Evolutionary conservation across 257 asterid genomes (phyloP), one percentile per base, ranked within the genome.

Genomic region (Solanum lycopersicoides): DNA sequence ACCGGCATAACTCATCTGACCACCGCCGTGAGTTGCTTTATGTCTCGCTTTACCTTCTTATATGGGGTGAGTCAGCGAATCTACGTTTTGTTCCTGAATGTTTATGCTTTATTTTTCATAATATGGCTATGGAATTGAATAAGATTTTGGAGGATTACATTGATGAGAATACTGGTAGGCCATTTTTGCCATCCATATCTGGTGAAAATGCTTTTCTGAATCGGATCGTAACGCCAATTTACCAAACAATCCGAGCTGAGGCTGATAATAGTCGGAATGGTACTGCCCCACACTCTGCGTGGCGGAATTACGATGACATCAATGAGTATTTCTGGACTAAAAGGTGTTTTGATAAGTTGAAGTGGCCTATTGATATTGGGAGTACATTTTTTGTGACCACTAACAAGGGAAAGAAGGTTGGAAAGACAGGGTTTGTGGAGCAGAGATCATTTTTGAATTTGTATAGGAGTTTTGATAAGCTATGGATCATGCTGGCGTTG

Each of bases 21-120:
- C 93, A 93, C 90, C 93, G 99, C 87, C 93, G 98, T 4, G 99
- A 96, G 93, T 93, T 97, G n/a, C 89, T 97, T 30, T 97, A 97
- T 34, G 99, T 97, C 2, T 92, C 98, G 5, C 93, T 97, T 10
- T 96, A 92, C 89, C 89, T 97, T 88, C 93, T 97, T 77, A 92
- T 96, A 14, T 97, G 99, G 99, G 99, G 99, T 37, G 99, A 96
- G 93, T 93, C 98, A 41, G 99, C 98, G n/a, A 97, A 97, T 89
- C 80, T 97, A 59, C 94, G 99, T 1, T 97, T 97, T 87, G 92
- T 94, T 59, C 99, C 99, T 3, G 99, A 97, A 88, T 96, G 99
- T 83, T 66, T 97, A 20, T 93, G 95, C 73, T 97, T 90, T 87
- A 93, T 97, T 20, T 97, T 97, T 89, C 99, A 97, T 88, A 90